Conservation (phyloP, 495 filamentous ascomycete genomes). For the Talaromyces ruber region DNA sequence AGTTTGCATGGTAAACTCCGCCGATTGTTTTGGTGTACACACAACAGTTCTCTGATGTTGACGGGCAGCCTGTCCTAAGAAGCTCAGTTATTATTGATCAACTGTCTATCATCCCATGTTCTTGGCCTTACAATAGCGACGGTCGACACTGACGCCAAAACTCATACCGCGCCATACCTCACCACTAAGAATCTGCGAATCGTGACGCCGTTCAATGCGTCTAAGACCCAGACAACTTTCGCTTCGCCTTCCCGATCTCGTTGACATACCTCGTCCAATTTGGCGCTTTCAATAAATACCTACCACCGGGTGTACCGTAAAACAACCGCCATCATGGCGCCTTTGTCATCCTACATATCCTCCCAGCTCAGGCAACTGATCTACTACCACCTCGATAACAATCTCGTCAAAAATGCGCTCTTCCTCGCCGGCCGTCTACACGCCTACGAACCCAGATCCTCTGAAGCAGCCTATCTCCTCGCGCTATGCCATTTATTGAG, state of each 20-base stretch:
- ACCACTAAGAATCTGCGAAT: not conserved
- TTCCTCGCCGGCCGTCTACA: slow-evolving; percentile 83
- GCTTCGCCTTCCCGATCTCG: not conserved
- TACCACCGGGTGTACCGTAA: not conserved
- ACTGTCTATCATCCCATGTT: not conserved
- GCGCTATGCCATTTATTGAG: slow-evolving; percentile 75
- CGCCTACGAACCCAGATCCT: slow-evolving; percentile 69
- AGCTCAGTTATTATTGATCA: not conserved
- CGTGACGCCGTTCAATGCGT: slow-evolving; percentile 1
- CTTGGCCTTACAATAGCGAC: not conserved
- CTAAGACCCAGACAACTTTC: not conserved
- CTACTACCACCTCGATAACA: slow-evolving; percentile 90
- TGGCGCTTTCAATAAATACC: not conserved
- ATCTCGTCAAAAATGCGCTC: slow-evolving; percentile 76
- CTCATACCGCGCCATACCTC: not conserved
- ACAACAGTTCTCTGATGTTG: not conserved
- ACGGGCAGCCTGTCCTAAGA: not conserved
- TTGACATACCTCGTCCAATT: not conserved
- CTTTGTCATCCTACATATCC: slow-evolving; percentile 55
- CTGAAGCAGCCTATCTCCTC: slow-evolving; percentile 75
- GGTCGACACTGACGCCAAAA: not conserved
- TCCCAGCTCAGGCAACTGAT: slow-evolving; percentile 75
- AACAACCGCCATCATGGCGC: slow-evolving; percentile 48
- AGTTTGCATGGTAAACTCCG: slow-evolving; percentile 1
- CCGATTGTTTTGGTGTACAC: not conserved